These are phyloP conservation scores for Naumovozyma dairenensis DNA, from an alignment of 805 yeast genomes.

Conservation along the genomic window DNA sequence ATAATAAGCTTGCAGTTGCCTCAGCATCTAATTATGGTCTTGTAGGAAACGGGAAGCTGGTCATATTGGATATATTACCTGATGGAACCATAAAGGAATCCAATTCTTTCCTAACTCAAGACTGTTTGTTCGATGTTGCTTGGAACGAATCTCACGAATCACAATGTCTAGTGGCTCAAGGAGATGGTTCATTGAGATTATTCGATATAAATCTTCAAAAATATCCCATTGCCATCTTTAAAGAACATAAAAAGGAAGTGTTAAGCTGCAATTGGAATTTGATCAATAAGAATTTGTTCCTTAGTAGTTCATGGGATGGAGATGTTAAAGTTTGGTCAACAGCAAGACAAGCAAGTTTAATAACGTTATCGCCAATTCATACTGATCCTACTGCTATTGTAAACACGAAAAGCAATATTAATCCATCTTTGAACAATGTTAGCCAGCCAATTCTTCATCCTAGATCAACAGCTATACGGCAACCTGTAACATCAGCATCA, in stretches of 20 bases:
- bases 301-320: conserved; percentile 90
- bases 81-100: conserved; percentile 52
- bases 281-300: conserved; percentile 56
- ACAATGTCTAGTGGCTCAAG: conserved; percentile 72
- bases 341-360: conserved; percentile 40
- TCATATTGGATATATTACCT: conserved; percentile 55
- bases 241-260: conserved; percentile 71
- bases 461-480: neutral
- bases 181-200: conserved; percentile 80
- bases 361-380: conserved; percentile 38
- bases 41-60: conserved; percentile 86
- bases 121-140: conserved; percentile 75
- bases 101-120: conserved; percentile 76
- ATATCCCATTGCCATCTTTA: conserved; percentile 64
- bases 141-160: conserved; percentile 92
- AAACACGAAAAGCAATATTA: neutral
- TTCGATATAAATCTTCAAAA: conserved; percentile 63
- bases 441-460: conserved; percentile 22
- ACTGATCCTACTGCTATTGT: neutral
- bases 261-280: conserved; percentile 67
- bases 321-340: conserved; percentile 74
- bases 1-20: conserved; percentile 82
- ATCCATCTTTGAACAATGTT: conserved; percentile 10
- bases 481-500: neutral
- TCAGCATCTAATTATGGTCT: conserved; percentile 87